Percentiles rank a stretch among this genome's conserved stretches.
Evolutionary conservation across 1,284 basidiomycete species (phyloP).

Genomic region (Leccinum pachyderme): DNA sequence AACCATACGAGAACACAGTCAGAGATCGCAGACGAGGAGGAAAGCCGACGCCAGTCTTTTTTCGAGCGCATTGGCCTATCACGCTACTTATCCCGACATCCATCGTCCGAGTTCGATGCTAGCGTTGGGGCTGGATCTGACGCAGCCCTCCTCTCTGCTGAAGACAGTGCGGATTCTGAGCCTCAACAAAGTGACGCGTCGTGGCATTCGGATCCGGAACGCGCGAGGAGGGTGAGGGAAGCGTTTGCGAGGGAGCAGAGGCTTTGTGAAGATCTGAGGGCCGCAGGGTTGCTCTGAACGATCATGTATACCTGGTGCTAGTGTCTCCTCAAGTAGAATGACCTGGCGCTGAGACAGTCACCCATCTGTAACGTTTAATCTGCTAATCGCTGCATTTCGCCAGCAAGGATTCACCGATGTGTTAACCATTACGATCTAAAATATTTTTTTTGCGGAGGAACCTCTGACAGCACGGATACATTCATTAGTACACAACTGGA

Average conservation of each 20-base stretch:
- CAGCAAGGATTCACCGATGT: conserved; percentile 8
- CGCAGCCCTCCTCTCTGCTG: conserved; percentile 3
- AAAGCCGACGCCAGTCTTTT: conserved; percentile 25
- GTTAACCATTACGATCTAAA: conserved; percentile 10
- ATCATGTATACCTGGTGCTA: conserved; percentile 2
- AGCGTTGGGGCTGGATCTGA: conserved; percentile 7
- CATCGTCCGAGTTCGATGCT: conserved; percentile 12
- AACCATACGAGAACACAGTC: conserved; percentile 25
- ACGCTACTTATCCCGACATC: conserved; percentile 11
- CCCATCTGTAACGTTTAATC: conserved; percentile 17
- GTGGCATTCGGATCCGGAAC: conserved; percentile 46
- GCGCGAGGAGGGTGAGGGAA: conserved; percentile 42
- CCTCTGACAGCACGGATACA: background rate
- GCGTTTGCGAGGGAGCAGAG: conserved; percentile 41
- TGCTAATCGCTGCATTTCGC: conserved; percentile 15
- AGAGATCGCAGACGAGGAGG: conserved; percentile 24
- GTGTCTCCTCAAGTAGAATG: conserved; percentile 1
- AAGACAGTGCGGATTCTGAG: conserved; percentile 1
- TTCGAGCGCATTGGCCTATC: conserved; percentile 31
- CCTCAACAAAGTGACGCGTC: conserved; percentile 3
- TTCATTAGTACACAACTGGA: conserved; percentile 3
- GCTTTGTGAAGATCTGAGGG: conserved; percentile 39
- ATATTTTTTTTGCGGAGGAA: background rate
- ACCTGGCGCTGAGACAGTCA: background rate
- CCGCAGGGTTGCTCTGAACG: conserved; percentile 49